Percentiles rank a stretch among this genome's conserved stretches.
Evolutionary conservation across 768 basidiomycete species (phyloP).

Genomic region (Tricholoma terreum): DNA sequence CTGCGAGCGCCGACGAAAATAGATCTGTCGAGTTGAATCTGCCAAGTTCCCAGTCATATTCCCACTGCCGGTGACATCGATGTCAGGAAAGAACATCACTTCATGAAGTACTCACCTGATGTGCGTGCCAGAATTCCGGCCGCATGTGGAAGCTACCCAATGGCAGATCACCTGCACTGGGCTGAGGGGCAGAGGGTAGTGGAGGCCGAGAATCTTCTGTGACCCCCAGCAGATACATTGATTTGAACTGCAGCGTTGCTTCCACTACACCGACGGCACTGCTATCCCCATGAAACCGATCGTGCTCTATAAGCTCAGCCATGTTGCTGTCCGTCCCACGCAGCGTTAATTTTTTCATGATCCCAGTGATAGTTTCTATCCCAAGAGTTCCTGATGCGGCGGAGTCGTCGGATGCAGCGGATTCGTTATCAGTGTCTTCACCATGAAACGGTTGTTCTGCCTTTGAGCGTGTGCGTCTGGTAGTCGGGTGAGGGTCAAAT

Average conservation of each 20-base stretch:
- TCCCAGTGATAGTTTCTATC: slow-evolving; percentile 31
- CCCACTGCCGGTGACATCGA: slow-evolving; percentile 45
- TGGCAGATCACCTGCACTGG: neutral
- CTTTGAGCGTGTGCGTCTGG: slow-evolving; percentile 8
- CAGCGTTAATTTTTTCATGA: slow-evolving; percentile 33
- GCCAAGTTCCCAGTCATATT: slow-evolving; percentile 50
- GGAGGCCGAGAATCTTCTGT: slow-evolving; percentile 10
- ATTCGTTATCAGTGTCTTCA: slow-evolving; percentile 24
- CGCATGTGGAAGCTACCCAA: slow-evolving; percentile 29
- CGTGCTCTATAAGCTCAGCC: slow-evolving; percentile 29
- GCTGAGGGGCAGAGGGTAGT: slow-evolving; percentile 16
- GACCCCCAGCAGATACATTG: slow-evolving; percentile 44
- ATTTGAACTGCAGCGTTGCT: slow-evolving; percentile 49
- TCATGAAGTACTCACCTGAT: slow-evolving; percentile 40
- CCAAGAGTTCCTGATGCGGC: slow-evolving; percentile 34
- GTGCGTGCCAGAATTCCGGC: slow-evolving; percentile 55
- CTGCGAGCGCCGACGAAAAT: slow-evolving; percentile 32
- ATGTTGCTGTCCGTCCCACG: slow-evolving; percentile 29
- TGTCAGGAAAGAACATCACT: neutral
- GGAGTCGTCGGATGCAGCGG: slow-evolving; percentile 20
- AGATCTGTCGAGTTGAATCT: slow-evolving; percentile 28
- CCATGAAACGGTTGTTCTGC: slow-evolving; percentile 7
- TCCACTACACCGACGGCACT: slow-evolving; percentile 55
- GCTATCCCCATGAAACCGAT: slow-evolving; percentile 62
- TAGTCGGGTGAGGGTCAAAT: slow-evolving; percentile 21